Evolutionary conservation across 73 alveolate species (phyloP), one percentile per base, ranked within the genome.

Genomic region (Paramecium primaurelia): DNA sequence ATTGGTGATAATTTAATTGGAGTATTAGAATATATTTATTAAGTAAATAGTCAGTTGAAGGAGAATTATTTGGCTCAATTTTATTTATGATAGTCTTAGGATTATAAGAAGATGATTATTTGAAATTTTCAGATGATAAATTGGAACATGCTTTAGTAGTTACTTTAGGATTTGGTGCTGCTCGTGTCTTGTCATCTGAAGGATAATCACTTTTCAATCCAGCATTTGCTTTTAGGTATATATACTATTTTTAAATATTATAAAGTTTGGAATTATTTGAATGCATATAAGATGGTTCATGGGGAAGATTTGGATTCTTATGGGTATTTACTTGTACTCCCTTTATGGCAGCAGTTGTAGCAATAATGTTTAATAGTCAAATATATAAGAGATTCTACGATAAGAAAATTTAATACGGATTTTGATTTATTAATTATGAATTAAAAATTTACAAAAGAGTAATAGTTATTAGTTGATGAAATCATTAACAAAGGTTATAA

Each of bases 231-330:
- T 80, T 80, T 47, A 80, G 91, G 91, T 80, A 47, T 32, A 10
- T 8, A 11, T 11, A 12, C 25, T 22, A 22, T 11, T 11, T n/a
- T 18, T 6, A 22, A 16, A 44, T 45, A 44, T n/a, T 6, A 11
- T 11, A 1, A 8, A 80, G 91, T 47, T 36, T 80, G 30, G 91
- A 80, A 47, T 25, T 80, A 12, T 80, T 80, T 47, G 91, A 80
- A 80, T 80, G 91, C 58, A 80, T 80, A 11, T 10, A 80, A 22
- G 91, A 80, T 80, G 91, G 91, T 4, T 32, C 47, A 4, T 80
- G 91, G 91, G 91, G 91, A 44, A 80, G 91, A 80, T 80, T 80
- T 26, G 91, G 91, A 25, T 80, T 80, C 77, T 80, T 80, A 30
- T 80, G 91, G 91, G 75, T 80, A n/a, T 80, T 32, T 38, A 80